Base-by-base conservation (phyloP, 179 eudicot genomes). In the Pouteria campechiana region DNA sequence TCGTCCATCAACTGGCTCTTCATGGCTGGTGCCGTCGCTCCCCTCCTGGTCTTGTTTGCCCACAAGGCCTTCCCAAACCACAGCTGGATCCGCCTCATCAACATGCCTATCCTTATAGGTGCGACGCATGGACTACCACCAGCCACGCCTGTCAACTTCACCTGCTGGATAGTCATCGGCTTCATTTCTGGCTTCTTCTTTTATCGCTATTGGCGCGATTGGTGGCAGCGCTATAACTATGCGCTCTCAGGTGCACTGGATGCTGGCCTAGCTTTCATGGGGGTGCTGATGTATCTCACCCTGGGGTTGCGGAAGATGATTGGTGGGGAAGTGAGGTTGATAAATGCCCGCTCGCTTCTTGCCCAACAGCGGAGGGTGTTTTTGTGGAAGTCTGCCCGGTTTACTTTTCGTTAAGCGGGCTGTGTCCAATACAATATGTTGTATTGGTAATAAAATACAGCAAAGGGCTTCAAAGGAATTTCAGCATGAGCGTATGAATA, bases 181-280 rank as follows among this genome's bases (percentile, higher is more conserved):
- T 89, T 89, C 30, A 41, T 89, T 2, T 89, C 97, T 0, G 97
- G 97, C 1, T 89, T 53, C 29, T 89, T 89, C 0, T 81, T 63
- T 29, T 89, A 60, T 35, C 58, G 85, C 45, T 89, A 89, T 37
- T 66, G 87, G 17, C 95, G 83, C 2, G 78, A 74, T 14, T 65
- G 78, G 78, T 89, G 97, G 97, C 54, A 61, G 39, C 64, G 85
- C 4, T 75, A 85, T 36, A 89, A 89, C 27, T 89, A 89, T 44
- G 67, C 85, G 38, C 75, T 89, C 5, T 89, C 97, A 0, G 97
- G 95, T 10, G 93, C 90, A 8, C 64, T 86, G 6, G 97, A 89
- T 50, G 97, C 97, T 1, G 97, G 97, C 0, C 49, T 89, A 45
- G 97, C 97, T 5, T 89, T 89, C 38, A 86, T 89, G 97, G 97